Evolutionary conservation across 2,329 filamentous ascomycete species (phyloP), one percentile per base, ranked within the genome.

Genomic region (Claviceps sorghi): DNA sequence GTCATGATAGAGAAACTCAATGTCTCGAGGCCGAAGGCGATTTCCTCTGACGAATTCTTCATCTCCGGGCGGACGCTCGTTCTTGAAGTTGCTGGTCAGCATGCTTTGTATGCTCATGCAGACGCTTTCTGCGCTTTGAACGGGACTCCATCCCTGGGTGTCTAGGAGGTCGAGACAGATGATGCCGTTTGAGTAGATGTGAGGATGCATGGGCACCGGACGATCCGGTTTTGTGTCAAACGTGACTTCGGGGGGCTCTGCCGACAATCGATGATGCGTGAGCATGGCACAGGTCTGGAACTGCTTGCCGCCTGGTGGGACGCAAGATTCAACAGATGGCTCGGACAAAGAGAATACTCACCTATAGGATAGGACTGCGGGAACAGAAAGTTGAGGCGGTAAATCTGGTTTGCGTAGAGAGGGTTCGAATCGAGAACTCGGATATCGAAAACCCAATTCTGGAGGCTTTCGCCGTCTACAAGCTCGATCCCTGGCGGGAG

Each of bases 21-120:
- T 95, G 67, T 98, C 90, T 60, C 84, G 79, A 46, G 91, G 88
- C 41, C 91, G 76, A 58, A 83, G 78, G 29, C 80, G 80, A 64
- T 96, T 95, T 55, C 79, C 80, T 52, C 80, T 76, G 29, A 95
- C 89, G 62, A 98, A 97, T 11, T 93, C 85, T 52, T 85, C 86
- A 63, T 98, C 89, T 4, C 91, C 93, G 0, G 86, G 84, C 0
- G 93, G 93, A 36, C 93, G 77, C 69, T 97, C 90, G 62, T 91
- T 84, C 70, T 90, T 91, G 11, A 80, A 84, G 67, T 98, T 98
- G 55, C 91, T 89, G 1, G 93, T 96, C 63, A 98, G 70, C 93
- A 98, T 98, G 72, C 88, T 95, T 70, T 98, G 93, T 52, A 98
- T 79, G 67, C 88, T 95, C 80, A 98, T 93, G 72, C 89, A 96